These are phyloP conservation scores for Xylariaceae sp. DNA, from an alignment of 2,329 filamentous ascomycete genomes.

Conservation along the genomic window DNA sequence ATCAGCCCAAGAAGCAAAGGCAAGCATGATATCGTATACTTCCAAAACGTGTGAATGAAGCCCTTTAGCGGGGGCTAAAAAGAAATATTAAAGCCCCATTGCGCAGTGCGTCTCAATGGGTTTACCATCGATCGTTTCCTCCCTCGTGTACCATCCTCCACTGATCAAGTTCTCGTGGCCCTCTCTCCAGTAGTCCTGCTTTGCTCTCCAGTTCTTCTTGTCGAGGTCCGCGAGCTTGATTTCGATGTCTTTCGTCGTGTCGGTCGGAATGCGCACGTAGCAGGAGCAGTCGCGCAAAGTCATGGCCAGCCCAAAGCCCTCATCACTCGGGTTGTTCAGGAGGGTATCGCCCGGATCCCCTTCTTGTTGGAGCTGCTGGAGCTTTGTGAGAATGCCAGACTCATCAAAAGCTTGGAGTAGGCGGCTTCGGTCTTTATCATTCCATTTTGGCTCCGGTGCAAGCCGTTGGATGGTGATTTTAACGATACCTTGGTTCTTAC, in stretches of 20 bases:
- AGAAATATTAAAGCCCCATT: slow-evolving; percentile 18
- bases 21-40: no score
- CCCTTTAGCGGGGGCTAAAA: not conserved
- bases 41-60: no score
- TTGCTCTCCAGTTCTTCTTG: slow-evolving; percentile 64
- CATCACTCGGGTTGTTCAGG: slow-evolving; percentile 34
- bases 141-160: slow-evolving; percentile 61
- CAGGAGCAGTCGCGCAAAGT: slow-evolving; percentile 76
- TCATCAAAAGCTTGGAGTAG: slow-evolving; percentile 37
- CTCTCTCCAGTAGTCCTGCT: slow-evolving; percentile 64
- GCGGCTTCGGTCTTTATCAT: slow-evolving; percentile 29
- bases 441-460: slow-evolving; percentile 31
- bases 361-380: slow-evolving; percentile 33
- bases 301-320: slow-evolving; percentile 66
- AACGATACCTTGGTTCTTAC: slow-evolving; percentile 42
- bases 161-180: slow-evolving; percentile 60
- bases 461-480: slow-evolving; percentile 41
- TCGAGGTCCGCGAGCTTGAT: slow-evolving; percentile 72
- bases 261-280: slow-evolving; percentile 56
- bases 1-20: no score
- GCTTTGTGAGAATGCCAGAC: slow-evolving; percentile 35
- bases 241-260: slow-evolving; percentile 36
- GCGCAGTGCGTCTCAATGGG: slow-evolving; percentile 29
- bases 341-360: slow-evolving; percentile 44
- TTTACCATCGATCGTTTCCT: slow-evolving; percentile 19